Conservation (phyloP, 2,329 filamentous ascomycete genomes). For the Alternaria rosae region DNA sequence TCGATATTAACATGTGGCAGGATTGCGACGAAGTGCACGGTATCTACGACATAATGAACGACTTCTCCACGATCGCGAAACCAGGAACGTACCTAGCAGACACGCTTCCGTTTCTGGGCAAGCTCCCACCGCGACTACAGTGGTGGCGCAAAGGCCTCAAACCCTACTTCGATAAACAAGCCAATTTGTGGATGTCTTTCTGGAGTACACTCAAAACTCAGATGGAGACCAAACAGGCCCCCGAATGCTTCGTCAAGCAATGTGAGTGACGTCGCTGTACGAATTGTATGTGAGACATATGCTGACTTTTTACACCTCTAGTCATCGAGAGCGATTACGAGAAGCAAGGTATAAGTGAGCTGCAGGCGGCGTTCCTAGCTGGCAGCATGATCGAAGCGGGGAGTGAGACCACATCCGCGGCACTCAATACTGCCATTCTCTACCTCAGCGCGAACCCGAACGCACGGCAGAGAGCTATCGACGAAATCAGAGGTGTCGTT, state of each 20-base stretch:
- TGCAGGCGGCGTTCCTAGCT: conserved; percentile 47
- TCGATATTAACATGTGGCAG: conserved; percentile 11
- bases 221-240: conserved; percentile 41
- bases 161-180: conserved; percentile 42
- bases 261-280: not conserved
- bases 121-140: conserved; percentile 37
- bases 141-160: conserved; percentile 41
- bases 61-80: conserved; percentile 40
- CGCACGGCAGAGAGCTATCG: conserved; percentile 27
- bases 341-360: conserved; percentile 44
- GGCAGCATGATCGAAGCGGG: conserved; percentile 52
- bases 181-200: conserved; percentile 43
- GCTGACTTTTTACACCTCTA: not conserved
- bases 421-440: conserved; percentile 43
- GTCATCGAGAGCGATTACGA: conserved; percentile 49
- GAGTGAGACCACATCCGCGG: conserved; percentile 49
- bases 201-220: conserved; percentile 40
- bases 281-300: not conserved
- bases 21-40: conserved; percentile 42
- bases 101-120: conserved; percentile 37
- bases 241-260: conserved; percentile 48
- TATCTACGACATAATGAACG: conserved; percentile 47
- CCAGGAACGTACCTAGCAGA: conserved; percentile 45
- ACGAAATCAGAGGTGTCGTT: conserved; percentile 30
- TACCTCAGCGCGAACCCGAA: conserved; percentile 39